A percentile compares a stretch with the other conserved stretches of the same genome.
Evolutionary conservation across 345 rosid genomes (phyloP).

Genomic region (Populus nigra): DNA sequence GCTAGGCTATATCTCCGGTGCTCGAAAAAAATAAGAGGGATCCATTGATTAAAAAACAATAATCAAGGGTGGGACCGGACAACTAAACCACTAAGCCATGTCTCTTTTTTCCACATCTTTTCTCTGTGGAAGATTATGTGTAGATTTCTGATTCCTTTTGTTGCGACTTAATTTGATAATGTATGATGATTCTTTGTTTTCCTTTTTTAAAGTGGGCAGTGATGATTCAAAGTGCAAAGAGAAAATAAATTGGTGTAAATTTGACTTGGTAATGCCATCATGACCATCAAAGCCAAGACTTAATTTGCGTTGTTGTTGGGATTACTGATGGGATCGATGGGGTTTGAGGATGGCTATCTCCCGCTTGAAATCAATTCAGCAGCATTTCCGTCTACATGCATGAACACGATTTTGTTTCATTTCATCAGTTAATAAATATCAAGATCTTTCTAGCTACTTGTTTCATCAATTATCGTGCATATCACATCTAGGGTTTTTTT

Average conservation of each 20-base stretch:
- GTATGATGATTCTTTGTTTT: neutral
- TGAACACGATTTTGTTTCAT: too few relatives aligned
- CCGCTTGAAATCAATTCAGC: neutral
- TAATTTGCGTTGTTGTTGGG: too few relatives aligned
- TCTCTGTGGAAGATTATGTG: neutral
- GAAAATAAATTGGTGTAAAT: neutral
- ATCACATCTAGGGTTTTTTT: too few relatives aligned
- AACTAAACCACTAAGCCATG: neutral
- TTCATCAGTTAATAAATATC: too few relatives aligned
- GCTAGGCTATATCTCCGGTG: neutral
- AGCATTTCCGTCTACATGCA: neutral
- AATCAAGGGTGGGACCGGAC: constrained; percentile 8
- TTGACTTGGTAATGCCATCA: neutral
- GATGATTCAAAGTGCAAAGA: neutral
- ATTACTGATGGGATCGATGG: too few relatives aligned
- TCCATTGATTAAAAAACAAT: neutral
- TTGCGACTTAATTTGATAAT: neutral
- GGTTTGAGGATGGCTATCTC: neutral
- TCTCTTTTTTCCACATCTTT: neutral
- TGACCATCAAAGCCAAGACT: too few relatives aligned
- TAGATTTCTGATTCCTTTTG: neutral
- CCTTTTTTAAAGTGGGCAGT: neutral
- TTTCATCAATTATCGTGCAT: too few relatives aligned
- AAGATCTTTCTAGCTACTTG: too few relatives aligned
- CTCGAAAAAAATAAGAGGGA: neutral